Conservation (phyloP, 148 eudicot genomes). For the Chenopodium album region DNA sequence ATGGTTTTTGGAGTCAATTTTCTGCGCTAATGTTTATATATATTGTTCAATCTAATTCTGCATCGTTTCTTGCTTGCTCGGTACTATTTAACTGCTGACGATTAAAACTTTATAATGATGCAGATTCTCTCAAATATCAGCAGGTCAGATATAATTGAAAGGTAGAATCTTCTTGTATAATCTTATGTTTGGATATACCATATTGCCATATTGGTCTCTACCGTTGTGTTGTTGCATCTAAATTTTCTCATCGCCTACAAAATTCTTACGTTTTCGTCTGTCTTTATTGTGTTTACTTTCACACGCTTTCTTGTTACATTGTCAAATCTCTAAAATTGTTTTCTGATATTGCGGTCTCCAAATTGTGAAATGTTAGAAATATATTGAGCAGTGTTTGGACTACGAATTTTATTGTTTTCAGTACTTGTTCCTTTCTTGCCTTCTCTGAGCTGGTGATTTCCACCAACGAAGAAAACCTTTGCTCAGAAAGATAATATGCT, state of each 20-base stretch:
- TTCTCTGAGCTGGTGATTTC: too few species aligned
- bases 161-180: constrained; percentile 39
- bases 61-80: too few species aligned
- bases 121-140: constrained; percentile 73
- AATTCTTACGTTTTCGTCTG: neutral
- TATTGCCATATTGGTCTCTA: neutral
- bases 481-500: too few species aligned
- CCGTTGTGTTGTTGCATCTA: neutral
- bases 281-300: neutral
- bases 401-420: too few species aligned
- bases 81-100: neutral
- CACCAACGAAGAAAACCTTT: too few species aligned
- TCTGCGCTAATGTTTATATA: neutral
- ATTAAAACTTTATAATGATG: constrained; percentile 19
- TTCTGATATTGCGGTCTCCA: neutral
- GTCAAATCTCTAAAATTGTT: neutral
- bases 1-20: neutral
- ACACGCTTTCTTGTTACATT: neutral
- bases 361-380: neutral
- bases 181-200: neutral
- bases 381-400: too few species aligned
- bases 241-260: neutral
- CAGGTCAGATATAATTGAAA: constrained; percentile 82
- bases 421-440: too few species aligned
- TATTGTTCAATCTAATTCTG: too few species aligned